Conservation (phyloP, 441 rosid genomes). For the Pelargonium myrrhifolium region DNA sequence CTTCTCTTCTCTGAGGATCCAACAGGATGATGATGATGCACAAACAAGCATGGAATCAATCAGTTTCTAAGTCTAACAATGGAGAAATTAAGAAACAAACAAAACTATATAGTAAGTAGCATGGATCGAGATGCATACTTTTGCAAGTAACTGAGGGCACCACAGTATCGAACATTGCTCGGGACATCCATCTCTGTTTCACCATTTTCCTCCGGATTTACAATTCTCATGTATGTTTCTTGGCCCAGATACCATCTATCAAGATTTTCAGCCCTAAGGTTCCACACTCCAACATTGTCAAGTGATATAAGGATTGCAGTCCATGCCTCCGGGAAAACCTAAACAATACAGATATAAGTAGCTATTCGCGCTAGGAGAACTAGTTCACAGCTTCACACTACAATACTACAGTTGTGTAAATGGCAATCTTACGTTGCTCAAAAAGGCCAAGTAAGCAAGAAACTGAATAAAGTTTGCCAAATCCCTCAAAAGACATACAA, state of each 20-base stretch:
- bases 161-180: slow-evolving; percentile 45
- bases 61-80: no score
- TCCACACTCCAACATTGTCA: slow-evolving; percentile 73
- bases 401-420: no score
- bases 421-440: no score
- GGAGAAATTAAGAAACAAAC: no score
- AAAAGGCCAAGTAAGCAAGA: not conserved
- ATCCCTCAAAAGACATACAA: not conserved
- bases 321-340: slow-evolving; percentile 68
- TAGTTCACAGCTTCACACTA: no score
- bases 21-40: no score
- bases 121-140: not conserved
- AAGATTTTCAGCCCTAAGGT: slow-evolving; percentile 51
- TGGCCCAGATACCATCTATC: slow-evolving; percentile 61
- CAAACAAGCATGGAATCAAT: no score
- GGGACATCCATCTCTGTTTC: slow-evolving; percentile 49
- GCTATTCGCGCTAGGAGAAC: no score
- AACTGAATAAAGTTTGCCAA: no score
- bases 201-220: slow-evolving; percentile 28
- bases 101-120: no score
- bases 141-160: slow-evolving; percentile 10
- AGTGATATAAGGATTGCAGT: slow-evolving; percentile 51
- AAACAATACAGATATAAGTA: no score
- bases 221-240: slow-evolving; percentile 51
- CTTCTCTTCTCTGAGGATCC: no score